Conservation (phyloP, 495 filamentous ascomycete genomes). For the Podospora pseudoanserina region DNA sequence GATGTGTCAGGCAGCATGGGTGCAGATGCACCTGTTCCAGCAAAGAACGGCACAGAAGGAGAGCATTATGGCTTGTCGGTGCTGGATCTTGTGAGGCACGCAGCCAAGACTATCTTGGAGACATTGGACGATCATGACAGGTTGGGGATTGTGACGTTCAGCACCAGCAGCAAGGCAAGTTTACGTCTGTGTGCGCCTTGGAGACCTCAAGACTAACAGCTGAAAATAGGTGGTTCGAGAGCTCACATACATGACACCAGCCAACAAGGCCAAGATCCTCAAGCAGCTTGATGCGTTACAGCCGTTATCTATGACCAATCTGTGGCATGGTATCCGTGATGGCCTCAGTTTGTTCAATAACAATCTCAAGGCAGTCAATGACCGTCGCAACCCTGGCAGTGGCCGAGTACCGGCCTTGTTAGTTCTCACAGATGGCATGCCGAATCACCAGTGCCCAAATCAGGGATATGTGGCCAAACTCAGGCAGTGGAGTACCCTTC, state of each 20-base stretch:
- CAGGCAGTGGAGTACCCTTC: slow-evolving; percentile 29
- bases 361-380: background rate
- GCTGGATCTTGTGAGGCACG: slow-evolving; percentile 46
- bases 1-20: slow-evolving; percentile 47
- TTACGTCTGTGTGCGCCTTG: background rate
- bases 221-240: slow-evolving; percentile 34
- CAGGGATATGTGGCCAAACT: slow-evolving; percentile 41
- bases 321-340: slow-evolving; percentile 42
- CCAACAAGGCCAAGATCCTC: slow-evolving; percentile 30
- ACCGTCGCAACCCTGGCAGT: background rate
- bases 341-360: slow-evolving; percentile 36
- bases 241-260: slow-evolving; percentile 35
- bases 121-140: slow-evolving; percentile 40
- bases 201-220: background rate
- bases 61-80: slow-evolving; percentile 39
- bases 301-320: slow-evolving; percentile 31
- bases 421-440: slow-evolving; percentile 47
- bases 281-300: slow-evolving; percentile 35
- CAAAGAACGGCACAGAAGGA: slow-evolving; percentile 23
- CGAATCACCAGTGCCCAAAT: slow-evolving; percentile 34
- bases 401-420: slow-evolving; percentile 41
- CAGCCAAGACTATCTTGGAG: slow-evolving; percentile 42
- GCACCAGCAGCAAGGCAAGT: slow-evolving; percentile 26
- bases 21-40: slow-evolving; percentile 29
- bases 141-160: slow-evolving; percentile 47